Base-by-base conservation (phyloP, 208 protist genomes). In the Blechomonas ayalai region DNA sequence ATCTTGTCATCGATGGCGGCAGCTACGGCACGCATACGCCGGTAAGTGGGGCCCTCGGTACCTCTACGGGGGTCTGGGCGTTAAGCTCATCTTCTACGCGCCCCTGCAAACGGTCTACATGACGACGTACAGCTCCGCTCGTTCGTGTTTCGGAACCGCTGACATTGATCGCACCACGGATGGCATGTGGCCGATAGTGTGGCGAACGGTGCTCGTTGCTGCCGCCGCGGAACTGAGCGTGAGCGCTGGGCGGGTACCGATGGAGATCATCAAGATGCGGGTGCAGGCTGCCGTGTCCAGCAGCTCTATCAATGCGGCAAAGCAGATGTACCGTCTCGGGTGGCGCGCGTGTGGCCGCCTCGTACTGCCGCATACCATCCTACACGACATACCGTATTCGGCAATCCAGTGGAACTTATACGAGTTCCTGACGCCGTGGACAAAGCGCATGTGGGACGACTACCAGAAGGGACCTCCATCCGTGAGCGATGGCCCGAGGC, bases 231-330 rank as follows among this genome's bases (percentile, higher is more conserved):
- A 92, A 54, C n/a, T 77, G 5, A 18, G 62, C 22, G 70, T 61
- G 35, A 81, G 68, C 42, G 50, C 68, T 16, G 47, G 79, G 40
- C 78, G 83, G 24, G 74, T 92, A 34, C 83, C 83, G 35, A 92
- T 92, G 79, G 79, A 92, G 54, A 82, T 77, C 31, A 51, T 82
- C 50, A 92, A 92, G 62, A 78, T 88, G 68, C 72, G 83, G 9
- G 52, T 92, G 27, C 83, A 92, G 57, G 59, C 78, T 0, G 46
- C 65, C 33, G 60, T 55, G 2, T 62, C 70, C n/a, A n/a, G 27
- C 8, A 71, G 59, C 54, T 79, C 75, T 0, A 4, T 25, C 8
- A 59, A 55, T 4, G 79, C 83, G 12, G 32, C 82, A 28, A 24
- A 52, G 25, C 75, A 84, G 41, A 33, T 92, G 20, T 48, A 55